phyloP scores from a whole-genome alignment of 164 flowering plant species.

The Malania oleifera region DNA sequence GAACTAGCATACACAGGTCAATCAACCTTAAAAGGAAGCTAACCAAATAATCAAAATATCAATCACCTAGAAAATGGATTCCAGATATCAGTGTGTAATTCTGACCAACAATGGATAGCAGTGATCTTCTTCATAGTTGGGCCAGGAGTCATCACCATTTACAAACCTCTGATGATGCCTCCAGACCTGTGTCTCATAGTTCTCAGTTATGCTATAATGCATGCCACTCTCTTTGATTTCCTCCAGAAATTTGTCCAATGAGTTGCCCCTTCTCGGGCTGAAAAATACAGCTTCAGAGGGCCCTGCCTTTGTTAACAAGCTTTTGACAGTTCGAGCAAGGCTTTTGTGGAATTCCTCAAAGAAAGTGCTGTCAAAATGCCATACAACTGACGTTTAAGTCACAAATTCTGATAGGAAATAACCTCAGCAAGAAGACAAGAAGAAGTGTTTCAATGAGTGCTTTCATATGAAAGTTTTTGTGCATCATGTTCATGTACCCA shows the following conservation, averaged over 20 bases:
- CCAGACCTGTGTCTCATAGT: constrained; percentile 65
- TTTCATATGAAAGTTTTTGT: constrained; percentile 10
- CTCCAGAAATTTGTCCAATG: constrained; percentile 66
- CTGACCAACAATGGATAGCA: constrained; percentile 78
- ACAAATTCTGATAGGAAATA: constrained; percentile 8
- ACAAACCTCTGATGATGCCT: constrained; percentile 44
- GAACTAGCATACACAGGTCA: neutral
- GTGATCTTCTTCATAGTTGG: constrained; percentile 76
- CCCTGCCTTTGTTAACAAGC: constrained; percentile 40
- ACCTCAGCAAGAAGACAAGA: constrained; percentile 9
- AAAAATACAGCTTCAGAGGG: constrained; percentile 73
- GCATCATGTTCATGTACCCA: no score
- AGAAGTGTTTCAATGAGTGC: constrained; percentile 8
- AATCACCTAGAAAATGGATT: neutral
- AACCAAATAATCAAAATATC: no score
- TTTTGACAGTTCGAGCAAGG: constrained; percentile 60
- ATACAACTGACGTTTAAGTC: constrained; percentile 3
- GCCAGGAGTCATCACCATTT: constrained; percentile 56
- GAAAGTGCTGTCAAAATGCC: constrained; percentile 65
- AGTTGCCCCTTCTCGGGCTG: constrained; percentile 78
- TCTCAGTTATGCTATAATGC: constrained; percentile 46
- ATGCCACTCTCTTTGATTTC: constrained; percentile 46
- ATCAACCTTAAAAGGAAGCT: neutral
- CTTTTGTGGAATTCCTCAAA: constrained; percentile 77
- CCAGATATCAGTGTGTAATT: constrained; percentile 37